Base-by-base conservation (phyloP, 75 land plant species). In the Isoetes taiwanensis region DNA sequence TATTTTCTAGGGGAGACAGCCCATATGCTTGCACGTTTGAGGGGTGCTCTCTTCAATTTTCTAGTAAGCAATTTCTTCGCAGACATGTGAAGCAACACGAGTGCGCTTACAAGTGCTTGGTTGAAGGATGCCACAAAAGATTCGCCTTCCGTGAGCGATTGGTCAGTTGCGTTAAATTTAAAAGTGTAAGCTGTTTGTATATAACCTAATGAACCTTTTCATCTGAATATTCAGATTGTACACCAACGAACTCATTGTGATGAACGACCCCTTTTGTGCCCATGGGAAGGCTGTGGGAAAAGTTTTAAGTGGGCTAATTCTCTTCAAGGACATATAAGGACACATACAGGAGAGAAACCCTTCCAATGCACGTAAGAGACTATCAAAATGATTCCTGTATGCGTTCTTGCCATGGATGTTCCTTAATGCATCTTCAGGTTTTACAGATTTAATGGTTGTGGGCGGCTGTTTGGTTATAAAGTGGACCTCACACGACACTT, bases 331-430 rank as follows among this genome's bases (percentile, higher is more conserved):
- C 71, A 68, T 57, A 64, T 52, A 58, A 43, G 67, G 5, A 68
- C 71, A 21, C 71, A 68, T 38, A 68, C 71, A 3, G 71, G 71
- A 52, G 71, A 68, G 68, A 68, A 68, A 46, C 71, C 71, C 28
- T 68, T 68, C 32, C 67, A 68, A 29, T 68, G 71, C 71, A 68
- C 67, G 71, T 68, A 54, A 63, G 67, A 8, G 8, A 54, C 26
- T 6, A 21, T 14, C 3, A 19, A 43, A 5, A 5, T 4, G 17
- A 5, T 19, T 5, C 3, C 3, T 43, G 14, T 43, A 5, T 43
- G 14, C 23, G 50, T 14, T 43, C 50, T 5, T 4, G 23, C 50
- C 17, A 19, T 14, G 11, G 29, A 10, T 4, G 3, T 3, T 28
- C 30, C 8, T 14, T 9, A 14, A 37, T 9, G 11, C 38, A 54